Conservation (phyloP, 352 stramenopile genomes). For the Globisporangium splendens region DNA sequence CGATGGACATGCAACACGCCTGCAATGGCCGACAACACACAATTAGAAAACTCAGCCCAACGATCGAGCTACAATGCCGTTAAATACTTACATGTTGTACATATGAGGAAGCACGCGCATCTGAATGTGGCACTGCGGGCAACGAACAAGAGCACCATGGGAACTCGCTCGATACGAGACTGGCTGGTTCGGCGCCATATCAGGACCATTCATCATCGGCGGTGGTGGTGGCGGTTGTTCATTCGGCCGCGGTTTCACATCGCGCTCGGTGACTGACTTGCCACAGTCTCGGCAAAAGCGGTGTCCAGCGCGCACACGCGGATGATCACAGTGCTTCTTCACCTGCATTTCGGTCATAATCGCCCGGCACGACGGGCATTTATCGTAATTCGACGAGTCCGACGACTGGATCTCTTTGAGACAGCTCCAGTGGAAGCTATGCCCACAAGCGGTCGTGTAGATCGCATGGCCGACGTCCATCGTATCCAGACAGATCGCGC, state of each 20-base stretch:
- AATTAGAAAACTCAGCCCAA: not conserved
- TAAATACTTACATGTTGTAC: conserved; percentile 82
- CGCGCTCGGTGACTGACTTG: conserved; percentile 40
- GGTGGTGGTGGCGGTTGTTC: conserved; percentile 20
- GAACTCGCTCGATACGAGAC: conserved; percentile 75
- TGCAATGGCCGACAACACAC: conserved; percentile 17
- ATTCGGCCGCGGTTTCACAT: conserved; percentile 63
- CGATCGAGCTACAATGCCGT: not conserved
- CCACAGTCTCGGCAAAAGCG: conserved; percentile 82
- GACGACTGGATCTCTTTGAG: conserved; percentile 81
- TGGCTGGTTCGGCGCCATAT: conserved; percentile 28
- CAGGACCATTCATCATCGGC: not conserved
- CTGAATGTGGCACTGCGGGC: conserved; percentile 83
- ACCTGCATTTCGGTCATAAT: conserved; percentile 80
- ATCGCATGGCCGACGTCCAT: conserved; percentile 81
- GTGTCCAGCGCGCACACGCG: conserved; percentile 72
- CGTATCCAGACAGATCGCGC: conserved; percentile 78
- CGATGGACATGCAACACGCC: conserved; percentile 76
- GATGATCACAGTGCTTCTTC: conserved; percentile 83
- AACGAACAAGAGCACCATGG: conserved; percentile 82
- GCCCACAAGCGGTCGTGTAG: conserved; percentile 78
- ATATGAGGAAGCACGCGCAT: conserved; percentile 86
- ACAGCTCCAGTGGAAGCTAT: conserved; percentile 85
- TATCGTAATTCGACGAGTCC: conserved; percentile 79
- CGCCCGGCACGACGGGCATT: conserved; percentile 75